Percentiles rank a stretch among this genome's conserved stretches.
phyloP scores from a whole-genome alignment of 108 stramenopile genomes.

The Cyclotella cryptica region DNA sequence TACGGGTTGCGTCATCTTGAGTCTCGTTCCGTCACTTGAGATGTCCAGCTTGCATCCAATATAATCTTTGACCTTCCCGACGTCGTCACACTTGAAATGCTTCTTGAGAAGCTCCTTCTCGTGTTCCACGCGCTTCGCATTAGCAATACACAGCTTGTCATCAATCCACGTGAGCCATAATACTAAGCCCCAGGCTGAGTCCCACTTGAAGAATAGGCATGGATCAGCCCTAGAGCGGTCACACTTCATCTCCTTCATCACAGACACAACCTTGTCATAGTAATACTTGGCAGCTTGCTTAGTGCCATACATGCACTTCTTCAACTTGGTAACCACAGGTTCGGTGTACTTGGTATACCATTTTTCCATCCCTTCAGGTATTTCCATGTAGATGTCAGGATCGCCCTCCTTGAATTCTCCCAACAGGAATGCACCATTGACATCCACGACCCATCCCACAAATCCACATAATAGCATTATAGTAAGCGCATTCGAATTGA shows the following conservation, averaged over 20 bases:
- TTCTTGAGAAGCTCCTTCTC: background rate
- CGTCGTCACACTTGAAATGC: background rate
- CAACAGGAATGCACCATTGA: background rate
- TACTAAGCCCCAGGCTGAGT: background rate
- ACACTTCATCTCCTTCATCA: background rate
- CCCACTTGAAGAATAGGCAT: constrained; percentile 1
- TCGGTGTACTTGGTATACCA: background rate
- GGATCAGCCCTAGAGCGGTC: background rate
- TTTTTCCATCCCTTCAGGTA: background rate
- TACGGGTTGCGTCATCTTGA: background rate
- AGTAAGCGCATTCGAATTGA: background rate
- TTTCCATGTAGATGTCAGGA: background rate
- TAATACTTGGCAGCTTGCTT: background rate
- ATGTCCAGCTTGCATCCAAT: background rate
- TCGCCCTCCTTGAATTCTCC: background rate
- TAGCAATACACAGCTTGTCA: background rate
- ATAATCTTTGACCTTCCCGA: background rate
- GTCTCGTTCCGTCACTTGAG: background rate
- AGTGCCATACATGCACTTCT: background rate
- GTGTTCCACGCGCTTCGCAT: background rate
- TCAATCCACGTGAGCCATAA: background rate
- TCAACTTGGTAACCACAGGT: background rate
- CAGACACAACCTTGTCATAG: background rate
- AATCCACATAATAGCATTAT: background rate
- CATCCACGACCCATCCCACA: background rate